Evolutionary conservation across 345 rosid species (phyloP).

Genomic region (Eucalyptus polybractea): DNA sequence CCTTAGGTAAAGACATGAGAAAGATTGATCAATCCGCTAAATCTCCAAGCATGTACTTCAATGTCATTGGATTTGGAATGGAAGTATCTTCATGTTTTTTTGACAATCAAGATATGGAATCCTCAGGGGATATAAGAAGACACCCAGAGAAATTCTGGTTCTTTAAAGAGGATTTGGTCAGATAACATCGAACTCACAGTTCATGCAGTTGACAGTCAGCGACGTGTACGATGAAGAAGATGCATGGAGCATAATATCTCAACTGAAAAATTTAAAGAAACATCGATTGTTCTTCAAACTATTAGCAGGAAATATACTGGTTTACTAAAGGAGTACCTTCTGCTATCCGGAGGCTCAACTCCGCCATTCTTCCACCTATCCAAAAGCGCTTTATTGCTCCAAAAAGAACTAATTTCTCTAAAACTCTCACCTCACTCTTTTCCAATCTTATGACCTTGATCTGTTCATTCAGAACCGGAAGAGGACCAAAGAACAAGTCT

Average conservation of each 20-base stretch:
- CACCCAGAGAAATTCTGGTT: not conserved
- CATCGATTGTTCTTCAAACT: not conserved
- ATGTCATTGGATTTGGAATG: not conserved
- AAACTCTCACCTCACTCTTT: constrained; percentile 47
- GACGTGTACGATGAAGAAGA: not conserved
- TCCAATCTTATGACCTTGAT: constrained; percentile 37
- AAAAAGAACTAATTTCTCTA: constrained; percentile 54
- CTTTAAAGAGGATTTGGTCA: not conserved
- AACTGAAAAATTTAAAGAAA: not conserved
- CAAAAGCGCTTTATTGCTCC: constrained; percentile 33
- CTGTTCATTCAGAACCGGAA: constrained; percentile 63
- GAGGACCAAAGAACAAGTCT: constrained; percentile 72
- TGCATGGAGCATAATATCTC: not conserved
- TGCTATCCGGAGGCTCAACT: constrained; percentile 32
- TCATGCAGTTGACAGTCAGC: not conserved
- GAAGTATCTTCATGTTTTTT: not conserved
- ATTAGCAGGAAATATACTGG: not conserved
- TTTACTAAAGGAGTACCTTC: constrained; percentile 39
- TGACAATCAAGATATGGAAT: not conserved
- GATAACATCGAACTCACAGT: not conserved
- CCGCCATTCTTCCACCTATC: constrained; percentile 51
- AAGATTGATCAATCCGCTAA: not conserved
- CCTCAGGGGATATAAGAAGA: not conserved
- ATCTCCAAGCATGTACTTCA: not conserved
- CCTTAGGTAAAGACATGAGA: not conserved